These are phyloP conservation scores for Lomentospora prolificans DNA, from an alignment of 2,329 filamentous ascomycete species.

Conservation along the genomic window DNA sequence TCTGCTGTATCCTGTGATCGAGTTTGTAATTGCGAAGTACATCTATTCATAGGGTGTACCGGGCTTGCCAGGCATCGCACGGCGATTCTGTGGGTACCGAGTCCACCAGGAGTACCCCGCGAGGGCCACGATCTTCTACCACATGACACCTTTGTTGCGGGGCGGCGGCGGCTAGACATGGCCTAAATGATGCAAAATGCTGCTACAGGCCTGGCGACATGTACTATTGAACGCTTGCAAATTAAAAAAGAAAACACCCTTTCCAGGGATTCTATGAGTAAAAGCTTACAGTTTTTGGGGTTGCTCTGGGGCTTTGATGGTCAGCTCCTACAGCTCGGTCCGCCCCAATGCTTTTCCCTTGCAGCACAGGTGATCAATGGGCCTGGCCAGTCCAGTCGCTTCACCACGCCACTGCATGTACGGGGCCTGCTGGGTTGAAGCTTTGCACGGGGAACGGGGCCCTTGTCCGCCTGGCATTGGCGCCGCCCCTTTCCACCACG, in stretches of 20 bases:
- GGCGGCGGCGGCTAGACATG: constrained; percentile 1
- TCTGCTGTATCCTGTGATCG: background rate
- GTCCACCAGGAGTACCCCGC: constrained; percentile 1
- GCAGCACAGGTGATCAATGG: constrained; percentile 2
- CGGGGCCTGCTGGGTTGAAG: background rate
- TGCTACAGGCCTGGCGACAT: constrained; percentile 1
- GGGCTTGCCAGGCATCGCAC: background rate
- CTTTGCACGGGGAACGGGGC: background rate
- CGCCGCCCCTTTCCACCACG: background rate
- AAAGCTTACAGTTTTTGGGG: background rate
- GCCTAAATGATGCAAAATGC: constrained; percentile 3
- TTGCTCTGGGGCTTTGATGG: background rate
- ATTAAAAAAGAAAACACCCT: background rate
- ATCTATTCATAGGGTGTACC: background rate
- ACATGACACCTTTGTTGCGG: constrained; percentile 2
- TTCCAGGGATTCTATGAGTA: background rate
- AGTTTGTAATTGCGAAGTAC: background rate
- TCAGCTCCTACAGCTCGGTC: constrained; percentile 3
- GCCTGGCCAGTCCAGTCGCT: background rate
- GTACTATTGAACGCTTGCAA: background rate
- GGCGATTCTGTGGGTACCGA: background rate
- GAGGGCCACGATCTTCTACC: background rate
- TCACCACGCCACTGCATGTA: constrained; percentile 2
- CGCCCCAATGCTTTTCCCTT: background rate
- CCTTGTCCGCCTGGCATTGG: background rate